A percentile compares a stretch with the other conserved stretches of the same genome.
These are phyloP conservation scores for Globomyces pollinis-pini DNA, from an alignment of 192 early-diverging fungal genomes.

Conservation along the genomic window DNA sequence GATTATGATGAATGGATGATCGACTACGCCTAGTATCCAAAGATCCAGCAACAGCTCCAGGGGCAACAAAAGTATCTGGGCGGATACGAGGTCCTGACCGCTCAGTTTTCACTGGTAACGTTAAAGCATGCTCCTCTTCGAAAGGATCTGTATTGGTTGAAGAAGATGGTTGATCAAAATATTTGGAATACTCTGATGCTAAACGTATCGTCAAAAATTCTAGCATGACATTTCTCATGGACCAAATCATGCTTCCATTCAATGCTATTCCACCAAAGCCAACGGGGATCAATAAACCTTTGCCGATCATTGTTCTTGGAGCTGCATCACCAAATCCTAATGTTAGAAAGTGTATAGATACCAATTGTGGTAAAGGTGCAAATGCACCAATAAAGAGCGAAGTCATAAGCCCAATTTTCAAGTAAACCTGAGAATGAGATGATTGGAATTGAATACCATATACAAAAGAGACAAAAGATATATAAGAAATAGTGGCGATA, in stretches of 20 bases:
- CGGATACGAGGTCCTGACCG: too few species aligned
- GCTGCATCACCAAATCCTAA: constrained; percentile 45
- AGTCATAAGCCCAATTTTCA: constrained; percentile 28
- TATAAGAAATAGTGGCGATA: constrained; percentile 32
- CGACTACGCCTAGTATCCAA: too few species aligned
- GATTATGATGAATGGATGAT: too few species aligned
- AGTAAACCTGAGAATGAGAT: too few species aligned
- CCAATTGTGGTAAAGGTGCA: constrained; percentile 20
- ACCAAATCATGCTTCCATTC: constrained; percentile 32
- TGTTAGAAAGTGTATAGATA: too few species aligned
- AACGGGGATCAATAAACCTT: constrained; percentile 16
- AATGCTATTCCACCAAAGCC: constrained; percentile 32
- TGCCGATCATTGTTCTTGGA: constrained; percentile 25
- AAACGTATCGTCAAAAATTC: constrained; percentile 38
- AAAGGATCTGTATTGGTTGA: too few species aligned
- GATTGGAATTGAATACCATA: too few species aligned
- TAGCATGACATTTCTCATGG: constrained; percentile 37
- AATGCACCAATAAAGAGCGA: constrained; percentile 23
- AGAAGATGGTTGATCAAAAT: neutral
- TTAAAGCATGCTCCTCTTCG: too few species aligned
- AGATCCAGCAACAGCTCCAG: too few species aligned
- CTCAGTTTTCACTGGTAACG: too few species aligned
- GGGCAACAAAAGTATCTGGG: too few species aligned
- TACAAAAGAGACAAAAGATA: constrained; percentile 11
- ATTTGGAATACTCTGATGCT: constrained; percentile 26